A percentile compares a stretch with the other conserved stretches of the same genome.
phyloP scores from a whole-genome alignment of 2,329 filamentous ascomycete genomes.

The Balansia obtecta region DNA sequence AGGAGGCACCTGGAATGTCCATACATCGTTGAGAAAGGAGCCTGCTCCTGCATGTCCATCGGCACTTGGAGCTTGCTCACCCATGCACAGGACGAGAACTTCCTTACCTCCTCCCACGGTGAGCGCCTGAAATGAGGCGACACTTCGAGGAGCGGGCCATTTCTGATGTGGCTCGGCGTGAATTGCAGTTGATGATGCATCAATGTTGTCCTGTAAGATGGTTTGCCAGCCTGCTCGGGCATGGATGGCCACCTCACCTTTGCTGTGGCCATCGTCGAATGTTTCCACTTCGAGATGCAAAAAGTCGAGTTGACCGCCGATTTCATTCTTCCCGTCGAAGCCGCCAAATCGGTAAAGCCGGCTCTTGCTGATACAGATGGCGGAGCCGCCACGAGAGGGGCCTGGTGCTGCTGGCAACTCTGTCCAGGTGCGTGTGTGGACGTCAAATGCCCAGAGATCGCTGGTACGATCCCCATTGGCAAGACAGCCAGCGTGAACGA shows the following conservation, averaged over 20 bases:
- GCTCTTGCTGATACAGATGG: constrained; percentile 50
- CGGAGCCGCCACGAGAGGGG: constrained; percentile 52
- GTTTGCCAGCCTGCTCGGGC: constrained; percentile 43
- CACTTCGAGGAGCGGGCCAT: constrained; percentile 43
- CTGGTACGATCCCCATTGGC: constrained; percentile 44
- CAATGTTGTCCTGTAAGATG: constrained; percentile 26
- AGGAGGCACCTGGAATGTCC: constrained; percentile 50
- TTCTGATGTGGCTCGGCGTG: constrained; percentile 20
- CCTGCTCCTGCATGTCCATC: constrained; percentile 38
- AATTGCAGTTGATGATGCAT: constrained; percentile 23
- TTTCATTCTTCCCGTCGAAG: constrained; percentile 56
- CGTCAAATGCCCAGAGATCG: constrained; percentile 70
- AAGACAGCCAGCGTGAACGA: constrained; percentile 66
- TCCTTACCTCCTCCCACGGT: constrained; percentile 47
- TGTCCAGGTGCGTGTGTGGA: constrained; percentile 52
- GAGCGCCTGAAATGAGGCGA: constrained; percentile 40
- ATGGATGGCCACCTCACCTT: constrained; percentile 36
- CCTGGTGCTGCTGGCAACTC: constrained; percentile 55
- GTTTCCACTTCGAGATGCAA: constrained; percentile 44
- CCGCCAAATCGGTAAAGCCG: constrained; percentile 71
- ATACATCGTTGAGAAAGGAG: constrained; percentile 46
- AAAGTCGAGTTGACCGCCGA: constrained; percentile 61
- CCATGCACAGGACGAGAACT: constrained; percentile 49
- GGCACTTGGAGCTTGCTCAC: constrained; percentile 38
- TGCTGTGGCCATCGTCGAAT: constrained; percentile 36